phyloP scores from a whole-genome alignment of 495 filamentous ascomycete species.

The Niebla homalea region DNA sequence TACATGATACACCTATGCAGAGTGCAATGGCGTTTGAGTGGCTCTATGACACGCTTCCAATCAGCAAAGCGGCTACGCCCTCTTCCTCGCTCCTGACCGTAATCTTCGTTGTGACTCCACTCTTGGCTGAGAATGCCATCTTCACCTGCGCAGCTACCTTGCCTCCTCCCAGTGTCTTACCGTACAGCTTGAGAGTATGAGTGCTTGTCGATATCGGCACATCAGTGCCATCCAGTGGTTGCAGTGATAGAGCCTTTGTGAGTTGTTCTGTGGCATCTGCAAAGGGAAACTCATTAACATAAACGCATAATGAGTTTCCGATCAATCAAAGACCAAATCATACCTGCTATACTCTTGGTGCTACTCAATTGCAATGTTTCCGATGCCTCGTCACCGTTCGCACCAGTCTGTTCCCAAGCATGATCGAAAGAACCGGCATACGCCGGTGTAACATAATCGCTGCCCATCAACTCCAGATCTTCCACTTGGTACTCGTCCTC shows the following conservation, averaged over 20 bases:
- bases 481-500: conserved; percentile 97
- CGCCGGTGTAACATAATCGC: conserved; percentile 84
- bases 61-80: conserved; percentile 69
- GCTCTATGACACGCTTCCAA: conserved; percentile 66
- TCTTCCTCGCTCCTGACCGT: conserved; percentile 84
- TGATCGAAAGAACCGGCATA: conserved; percentile 93
- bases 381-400: conserved; percentile 73
- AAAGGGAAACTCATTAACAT: conserved; percentile 16
- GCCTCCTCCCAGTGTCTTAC: conserved; percentile 87
- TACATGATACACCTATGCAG: neutral
- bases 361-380: conserved; percentile 85
- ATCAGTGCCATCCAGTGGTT: conserved; percentile 88
- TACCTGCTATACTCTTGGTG: conserved; percentile 87
- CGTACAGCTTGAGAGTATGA: conserved; percentile 89
- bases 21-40: neutral
- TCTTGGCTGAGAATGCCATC: conserved; percentile 89
- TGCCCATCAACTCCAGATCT: conserved; percentile 80
- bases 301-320: conserved; percentile 18
- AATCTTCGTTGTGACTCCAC: conserved; percentile 88
- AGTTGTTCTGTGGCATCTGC: conserved; percentile 91
- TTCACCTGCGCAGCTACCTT: conserved; percentile 74
- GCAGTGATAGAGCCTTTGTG: conserved; percentile 70
- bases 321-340: conserved; percentile 19
- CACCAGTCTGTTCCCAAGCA: conserved; percentile 90
- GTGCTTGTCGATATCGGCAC: conserved; percentile 76